These are phyloP conservation scores for Drechslerella stenobrocha DNA, from an alignment of 2,329 filamentous ascomycete genomes.

Conservation along the genomic window DNA sequence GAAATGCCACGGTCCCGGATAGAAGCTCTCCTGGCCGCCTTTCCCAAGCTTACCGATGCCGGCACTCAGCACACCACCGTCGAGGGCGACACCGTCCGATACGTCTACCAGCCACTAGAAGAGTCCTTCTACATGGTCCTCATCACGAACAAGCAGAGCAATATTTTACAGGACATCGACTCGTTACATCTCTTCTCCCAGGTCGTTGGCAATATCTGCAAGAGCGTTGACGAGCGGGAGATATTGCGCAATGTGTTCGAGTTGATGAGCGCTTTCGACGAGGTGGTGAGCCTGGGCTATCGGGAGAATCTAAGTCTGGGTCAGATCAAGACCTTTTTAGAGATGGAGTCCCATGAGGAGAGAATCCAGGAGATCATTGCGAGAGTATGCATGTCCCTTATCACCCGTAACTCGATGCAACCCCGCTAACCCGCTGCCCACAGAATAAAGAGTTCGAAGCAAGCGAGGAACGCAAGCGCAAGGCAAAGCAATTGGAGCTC, in stretches of 20 bases:
- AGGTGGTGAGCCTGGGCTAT: constrained; percentile 93
- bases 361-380: constrained; percentile 98
- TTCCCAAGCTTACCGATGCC: constrained; percentile 94
- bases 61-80: constrained; percentile 97
- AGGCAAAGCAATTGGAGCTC: constrained; percentile 98
- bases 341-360: constrained; percentile 99
- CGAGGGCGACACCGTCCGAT: constrained; percentile 98
- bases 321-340: constrained; percentile 98
- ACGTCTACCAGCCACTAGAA: constrained; percentile 89
- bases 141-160: constrained; percentile 98
- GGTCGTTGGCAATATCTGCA: constrained; percentile 95
- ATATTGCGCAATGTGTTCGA: constrained; percentile 95
- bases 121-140: constrained; percentile 99
- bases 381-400: constrained; percentile 63
- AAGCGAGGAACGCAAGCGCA: constrained; percentile 95
- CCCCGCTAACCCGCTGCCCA: constrained; percentile 51
- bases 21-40: constrained; percentile 92
- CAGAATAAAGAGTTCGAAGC: constrained; percentile 99
- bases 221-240: constrained; percentile 91
- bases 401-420: constrained; percentile 44
- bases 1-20: constrained; percentile 97
- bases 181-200: constrained; percentile 97
- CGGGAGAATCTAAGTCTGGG: constrained; percentile 92
- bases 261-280: constrained; percentile 92
- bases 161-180: constrained; percentile 98